Evolutionary conservation across 371 early-diverging fungal genomes (phyloP).

Genomic region (Mucor racemosus): DNA sequence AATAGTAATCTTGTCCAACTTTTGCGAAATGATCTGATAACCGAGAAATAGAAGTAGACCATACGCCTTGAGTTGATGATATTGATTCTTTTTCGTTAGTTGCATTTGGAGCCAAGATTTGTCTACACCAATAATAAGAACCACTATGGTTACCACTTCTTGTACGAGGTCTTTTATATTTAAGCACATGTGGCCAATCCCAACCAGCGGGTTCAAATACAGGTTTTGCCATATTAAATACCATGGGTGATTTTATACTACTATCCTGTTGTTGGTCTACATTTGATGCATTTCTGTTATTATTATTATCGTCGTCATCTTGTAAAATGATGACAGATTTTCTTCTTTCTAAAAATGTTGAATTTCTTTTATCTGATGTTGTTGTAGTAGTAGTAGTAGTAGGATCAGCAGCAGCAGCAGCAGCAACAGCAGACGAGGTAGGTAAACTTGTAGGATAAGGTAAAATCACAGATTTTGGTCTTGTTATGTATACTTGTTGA

Average conservation of each 20-base stretch:
- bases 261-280: background rate
- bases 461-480: slow-evolving; percentile 24
- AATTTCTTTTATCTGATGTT: slow-evolving; percentile 6
- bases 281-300: background rate
- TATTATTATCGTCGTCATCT: background rate
- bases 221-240: slow-evolving; percentile 39
- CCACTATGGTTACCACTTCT: slow-evolving; percentile 6
- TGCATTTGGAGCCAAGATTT: background rate
- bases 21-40: slow-evolving; percentile 34
- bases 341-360: slow-evolving; percentile 30
- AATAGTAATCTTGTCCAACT: slow-evolving; percentile 39
- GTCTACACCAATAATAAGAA: slow-evolving; percentile 24
- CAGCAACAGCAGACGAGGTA: background rate
- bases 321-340: slow-evolving; percentile 22
- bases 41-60: slow-evolving; percentile 34
- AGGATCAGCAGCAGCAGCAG: background rate
- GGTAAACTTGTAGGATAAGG: slow-evolving; percentile 21
- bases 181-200: slow-evolving; percentile 39
- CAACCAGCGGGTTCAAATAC: slow-evolving; percentile 43
- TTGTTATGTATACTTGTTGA: slow-evolving; percentile 13
- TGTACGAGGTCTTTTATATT: slow-evolving; percentile 24
- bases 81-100: slow-evolving; percentile 3
- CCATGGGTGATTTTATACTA: slow-evolving; percentile 8
- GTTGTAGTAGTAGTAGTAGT: too few species aligned
- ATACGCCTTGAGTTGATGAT: slow-evolving; percentile 13